Conservation (phyloP, 345 rosid genomes). For the Syzygium oleosum region DNA sequence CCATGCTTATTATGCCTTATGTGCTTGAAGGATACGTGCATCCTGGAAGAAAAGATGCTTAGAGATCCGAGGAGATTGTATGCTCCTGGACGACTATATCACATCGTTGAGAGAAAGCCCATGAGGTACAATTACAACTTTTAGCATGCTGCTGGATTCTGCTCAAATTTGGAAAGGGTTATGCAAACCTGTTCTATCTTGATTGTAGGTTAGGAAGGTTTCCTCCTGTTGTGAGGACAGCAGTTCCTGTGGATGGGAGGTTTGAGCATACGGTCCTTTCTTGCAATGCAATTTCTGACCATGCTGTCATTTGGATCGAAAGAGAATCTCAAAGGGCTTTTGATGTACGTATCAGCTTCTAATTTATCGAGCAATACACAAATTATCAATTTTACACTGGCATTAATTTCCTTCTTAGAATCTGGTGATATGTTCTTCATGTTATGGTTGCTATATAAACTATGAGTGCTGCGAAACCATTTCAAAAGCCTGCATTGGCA, state of each 20-base stretch:
- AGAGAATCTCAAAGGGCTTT: constrained; percentile 85
- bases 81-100: constrained; percentile 94
- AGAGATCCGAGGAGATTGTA: constrained; percentile 82
- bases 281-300: constrained; percentile 84
- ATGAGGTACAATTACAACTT: constrained; percentile 37
- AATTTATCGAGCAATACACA: background rate
- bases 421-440: background rate
- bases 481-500: background rate
- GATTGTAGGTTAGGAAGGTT: constrained; percentile 68
- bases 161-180: background rate
- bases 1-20: constrained; percentile 81
- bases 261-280: constrained; percentile 89
- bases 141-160: background rate
- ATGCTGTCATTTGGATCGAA: constrained; percentile 77
- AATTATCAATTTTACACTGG: background rate
- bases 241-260: constrained; percentile 96
- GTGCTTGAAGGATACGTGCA: constrained; percentile 94
- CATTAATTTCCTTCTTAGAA: background rate
- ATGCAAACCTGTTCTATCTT: background rate
- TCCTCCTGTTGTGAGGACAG: constrained; percentile 95
- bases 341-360: constrained; percentile 39
- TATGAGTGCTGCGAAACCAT: background rate
- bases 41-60: constrained; percentile 67
- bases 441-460: background rate
- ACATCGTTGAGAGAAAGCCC: constrained; percentile 81